A percentile compares a stretch with the other conserved stretches of the same genome.
Conservation (phyloP, 176 grass and related monocot species). For the Luzula sylvatica region DNA sequence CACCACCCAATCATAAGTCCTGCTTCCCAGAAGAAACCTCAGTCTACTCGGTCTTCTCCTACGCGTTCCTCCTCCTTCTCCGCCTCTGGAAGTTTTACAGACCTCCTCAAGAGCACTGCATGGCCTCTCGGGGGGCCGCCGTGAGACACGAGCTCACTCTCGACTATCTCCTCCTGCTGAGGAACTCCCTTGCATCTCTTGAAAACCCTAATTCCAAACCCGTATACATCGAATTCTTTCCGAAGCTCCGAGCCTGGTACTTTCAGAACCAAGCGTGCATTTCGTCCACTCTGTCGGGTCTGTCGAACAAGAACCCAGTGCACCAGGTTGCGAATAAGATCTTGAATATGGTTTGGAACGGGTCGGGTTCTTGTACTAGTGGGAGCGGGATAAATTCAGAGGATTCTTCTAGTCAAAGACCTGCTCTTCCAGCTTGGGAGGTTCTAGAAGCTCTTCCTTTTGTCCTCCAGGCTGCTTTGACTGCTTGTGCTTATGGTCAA, state of each 20-base stretch:
- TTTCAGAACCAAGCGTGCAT: constrained; percentile 66
- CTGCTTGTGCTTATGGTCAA: constrained; percentile 62
- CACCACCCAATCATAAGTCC: constrained; percentile 28
- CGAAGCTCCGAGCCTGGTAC: constrained; percentile 55
- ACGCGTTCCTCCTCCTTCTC: constrained; percentile 49
- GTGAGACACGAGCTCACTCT: constrained; percentile 29
- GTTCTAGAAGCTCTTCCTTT: constrained; percentile 67
- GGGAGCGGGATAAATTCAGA: constrained; percentile 25
- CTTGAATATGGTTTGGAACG: constrained; percentile 43
- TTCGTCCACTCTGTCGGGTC: constrained; percentile 39
- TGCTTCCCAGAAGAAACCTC: constrained; percentile 35
- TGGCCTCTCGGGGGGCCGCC: constrained; percentile 15
- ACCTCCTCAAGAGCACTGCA: constrained; percentile 29
- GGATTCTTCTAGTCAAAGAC: too few relatives aligned
- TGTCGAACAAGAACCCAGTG: constrained; percentile 28
- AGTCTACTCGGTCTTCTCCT: constrained; percentile 63
- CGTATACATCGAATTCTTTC: constrained; percentile 51
- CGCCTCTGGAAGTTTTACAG: constrained; percentile 59
- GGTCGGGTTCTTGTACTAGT: constrained; percentile 26
- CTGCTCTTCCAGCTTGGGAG: constrained; percentile 57
- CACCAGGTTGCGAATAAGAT: constrained; percentile 51
- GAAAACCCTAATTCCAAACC: constrained; percentile 28
- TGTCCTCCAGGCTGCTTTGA: constrained; percentile 59
- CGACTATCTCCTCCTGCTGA: constrained; percentile 50
- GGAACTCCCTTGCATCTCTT: constrained; percentile 33